These are phyloP conservation scores for Aspergillus heteromorphus DNA, from an alignment of 495 filamentous ascomycete genomes.

Conservation along the genomic window DNA sequence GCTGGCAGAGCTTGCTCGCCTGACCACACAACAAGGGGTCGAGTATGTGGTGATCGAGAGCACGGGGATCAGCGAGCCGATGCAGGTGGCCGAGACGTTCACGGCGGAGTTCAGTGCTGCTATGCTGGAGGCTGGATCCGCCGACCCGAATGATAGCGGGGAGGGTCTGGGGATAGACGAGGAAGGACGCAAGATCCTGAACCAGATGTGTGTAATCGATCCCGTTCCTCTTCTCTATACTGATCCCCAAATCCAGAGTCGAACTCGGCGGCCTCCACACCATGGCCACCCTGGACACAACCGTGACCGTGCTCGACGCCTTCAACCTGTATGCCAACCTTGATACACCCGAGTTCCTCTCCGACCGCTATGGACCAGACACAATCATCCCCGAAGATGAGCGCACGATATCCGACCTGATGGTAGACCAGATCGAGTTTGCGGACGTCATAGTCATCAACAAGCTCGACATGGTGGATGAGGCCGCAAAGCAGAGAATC, in stretches of 20 bases:
- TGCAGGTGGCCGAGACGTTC: conserved; percentile 60
- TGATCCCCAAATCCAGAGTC: conserved; percentile 18
- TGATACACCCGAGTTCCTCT: conserved; percentile 51
- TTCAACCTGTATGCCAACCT: conserved; percentile 55
- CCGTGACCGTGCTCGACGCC: conserved; percentile 54
- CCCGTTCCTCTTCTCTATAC: background rate
- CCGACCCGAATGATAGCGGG: conserved; percentile 14
- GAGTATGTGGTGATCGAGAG: conserved; percentile 58
- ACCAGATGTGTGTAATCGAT: conserved; percentile 28
- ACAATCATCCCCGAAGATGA: conserved; percentile 50
- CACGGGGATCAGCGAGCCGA: conserved; percentile 56
- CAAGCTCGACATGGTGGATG: conserved; percentile 44
- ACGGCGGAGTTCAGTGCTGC: conserved; percentile 43
- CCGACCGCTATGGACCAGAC: conserved; percentile 39
- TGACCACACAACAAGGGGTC: conserved; percentile 44
- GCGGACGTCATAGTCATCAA: conserved; percentile 56
- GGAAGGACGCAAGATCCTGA: conserved; percentile 30
- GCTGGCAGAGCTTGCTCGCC: conserved; percentile 46
- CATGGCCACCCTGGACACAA: conserved; percentile 52
- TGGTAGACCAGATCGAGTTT: conserved; percentile 60
- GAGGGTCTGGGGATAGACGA: conserved; percentile 15
- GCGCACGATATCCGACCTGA: conserved; percentile 54
- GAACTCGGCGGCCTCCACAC: conserved; percentile 48
- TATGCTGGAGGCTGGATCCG: conserved; percentile 34
- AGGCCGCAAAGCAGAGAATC: conserved; percentile 34